phyloP scores from a whole-genome alignment of 2,329 filamentous ascomycete species.

The Aureobasidium sp. region DNA sequence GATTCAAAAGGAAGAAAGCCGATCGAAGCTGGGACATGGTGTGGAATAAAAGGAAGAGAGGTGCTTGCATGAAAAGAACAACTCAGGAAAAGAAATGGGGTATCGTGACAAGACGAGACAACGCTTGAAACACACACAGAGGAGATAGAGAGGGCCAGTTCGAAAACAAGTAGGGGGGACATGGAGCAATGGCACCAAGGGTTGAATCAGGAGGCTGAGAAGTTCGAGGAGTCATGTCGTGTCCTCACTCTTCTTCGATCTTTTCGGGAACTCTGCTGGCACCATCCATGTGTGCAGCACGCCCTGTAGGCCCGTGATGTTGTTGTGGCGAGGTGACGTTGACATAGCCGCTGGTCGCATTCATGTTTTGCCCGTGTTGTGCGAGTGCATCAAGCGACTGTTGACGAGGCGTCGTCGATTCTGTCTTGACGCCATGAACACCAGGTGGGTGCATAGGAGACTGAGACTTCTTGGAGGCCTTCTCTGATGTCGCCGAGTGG shows the following conservation, averaged over 20 bases:
- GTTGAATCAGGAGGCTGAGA: no score
- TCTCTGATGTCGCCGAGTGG: slow-evolving; percentile 36
- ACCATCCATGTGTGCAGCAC: slow-evolving; percentile 30
- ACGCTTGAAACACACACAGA: slow-evolving; percentile 2
- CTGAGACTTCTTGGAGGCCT: slow-evolving; percentile 39
- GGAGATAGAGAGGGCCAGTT: not conserved
- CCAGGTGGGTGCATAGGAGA: slow-evolving; percentile 31
- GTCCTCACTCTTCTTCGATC: slow-evolving; percentile 40
- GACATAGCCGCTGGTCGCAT: not conserved
- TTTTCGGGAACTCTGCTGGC: slow-evolving; percentile 36
- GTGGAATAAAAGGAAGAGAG: not conserved
- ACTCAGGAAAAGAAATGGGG: not conserved
- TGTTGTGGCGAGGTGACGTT: slow-evolving; percentile 18
- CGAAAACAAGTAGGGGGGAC: not conserved
- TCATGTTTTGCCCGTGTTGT: not conserved
- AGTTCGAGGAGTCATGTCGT: slow-evolving; percentile 19
- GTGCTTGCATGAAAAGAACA: not conserved
- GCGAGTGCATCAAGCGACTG: slow-evolving; percentile 4
- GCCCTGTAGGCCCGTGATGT: slow-evolving; percentile 20
- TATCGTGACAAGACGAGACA: slow-evolving; percentile 13
- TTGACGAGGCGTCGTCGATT: not conserved
- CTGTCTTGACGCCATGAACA: slow-evolving; percentile 3
- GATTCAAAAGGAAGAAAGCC: not conserved
- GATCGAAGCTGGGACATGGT: not conserved
- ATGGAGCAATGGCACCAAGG: not conserved